Base-by-base conservation (phyloP, 1,284 basidiomycete genomes). In the Gomphus sp. region DNA sequence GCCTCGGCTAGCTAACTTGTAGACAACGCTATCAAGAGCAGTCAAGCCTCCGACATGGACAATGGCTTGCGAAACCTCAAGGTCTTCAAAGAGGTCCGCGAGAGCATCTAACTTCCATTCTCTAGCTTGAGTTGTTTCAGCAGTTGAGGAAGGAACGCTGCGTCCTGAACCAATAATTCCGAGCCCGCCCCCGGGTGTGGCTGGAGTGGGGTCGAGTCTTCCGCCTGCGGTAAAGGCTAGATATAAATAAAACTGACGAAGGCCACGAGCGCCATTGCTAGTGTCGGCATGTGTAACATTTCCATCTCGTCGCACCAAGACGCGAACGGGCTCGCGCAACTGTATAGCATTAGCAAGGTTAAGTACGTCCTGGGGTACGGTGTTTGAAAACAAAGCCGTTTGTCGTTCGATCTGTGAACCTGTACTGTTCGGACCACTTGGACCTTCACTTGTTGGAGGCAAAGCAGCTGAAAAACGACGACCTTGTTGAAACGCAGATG, bases 51-150 rank as follows among this genome's bases (percentile, higher is more conserved):
- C 92, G 37, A 96, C 93, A 67, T 94, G 90, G 48, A 96, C 89
- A 61, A 96, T 86, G 0, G 89, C 91, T 65, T 94, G 91, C 53
- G 78, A 76, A 9, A 89, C 79, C 50, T 93, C 91, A 14, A 92
- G 82, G 69, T 98, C 95, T 54, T 96, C 93, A 64, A 97, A 87
- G 62, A 98, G 77, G 71, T 98, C 96, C 28, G 90, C 86, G 39
- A 99, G 79, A 16, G 93, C 94, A 68, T 99, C 95, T 55, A 99
- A 77, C 73, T 99, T 99, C 91, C 94, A 98, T 73, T 98, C 95
- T 63, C 92, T 82, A 41, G 93, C 93, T 69, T 93, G 89, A 12
- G 84, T 83, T 50, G 85, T 92, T 72, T 95, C 93, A 12, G 91
- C 87, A 33, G 36, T 59, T 70, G 77, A 90, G 11, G 84, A 82